Evolutionary conservation across 2,329 filamentous ascomycete species (phyloP), one percentile per base, ranked within the genome.

Genomic region (Claviceps sorghi): DNA sequence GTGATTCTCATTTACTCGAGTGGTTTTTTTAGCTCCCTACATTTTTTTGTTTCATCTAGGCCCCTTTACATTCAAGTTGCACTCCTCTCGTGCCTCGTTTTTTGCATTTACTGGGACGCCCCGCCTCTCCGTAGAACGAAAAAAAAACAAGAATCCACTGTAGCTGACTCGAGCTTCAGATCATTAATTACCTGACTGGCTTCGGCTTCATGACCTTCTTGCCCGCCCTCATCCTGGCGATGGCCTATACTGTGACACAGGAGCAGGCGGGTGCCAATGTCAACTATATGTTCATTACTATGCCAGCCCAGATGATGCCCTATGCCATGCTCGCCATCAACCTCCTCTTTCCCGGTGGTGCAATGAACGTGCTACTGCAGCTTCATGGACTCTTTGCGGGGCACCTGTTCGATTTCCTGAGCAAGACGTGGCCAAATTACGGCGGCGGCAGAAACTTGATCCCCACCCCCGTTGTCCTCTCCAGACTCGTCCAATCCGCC

Each of bases 371-470:
- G 11, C 63, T 86, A 52, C 61, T 82, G 4, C 82, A 94, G 62
- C 67, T 80, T 4, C 86, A 80, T 36, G 93, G 93, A n/a, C 74
- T 98, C 11, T 58, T 95, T 44, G 87, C 90, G 13, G 90, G 90
- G 4, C 93, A 98, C 65, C 62, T 93, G 21, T 95, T 88, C 68
- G 87, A 97, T 65, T 98, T 97, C 63, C 67, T 96, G 49, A 88
- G 86, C 2, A 79, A 87, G 48, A 76, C 96, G 43, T 97, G 89
- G 75, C 93, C 93, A 5, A 81, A 86, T 52, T 93, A 93, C 63
- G 91, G 89, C 34, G 86, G 87, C 52, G 93, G 93, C 0, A 75
- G 73, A 50, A 95, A 90, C 62, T 75, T 84, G 48, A 74, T 96
- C 38, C 73, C 76, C 15, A 93, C 89, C 0, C 93, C 93, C 2